Evolutionary conservation across 2,329 filamentous ascomycete species (phyloP), one percentile per base, ranked within the genome.

Genomic region (Trichoderma polysporum): DNA sequence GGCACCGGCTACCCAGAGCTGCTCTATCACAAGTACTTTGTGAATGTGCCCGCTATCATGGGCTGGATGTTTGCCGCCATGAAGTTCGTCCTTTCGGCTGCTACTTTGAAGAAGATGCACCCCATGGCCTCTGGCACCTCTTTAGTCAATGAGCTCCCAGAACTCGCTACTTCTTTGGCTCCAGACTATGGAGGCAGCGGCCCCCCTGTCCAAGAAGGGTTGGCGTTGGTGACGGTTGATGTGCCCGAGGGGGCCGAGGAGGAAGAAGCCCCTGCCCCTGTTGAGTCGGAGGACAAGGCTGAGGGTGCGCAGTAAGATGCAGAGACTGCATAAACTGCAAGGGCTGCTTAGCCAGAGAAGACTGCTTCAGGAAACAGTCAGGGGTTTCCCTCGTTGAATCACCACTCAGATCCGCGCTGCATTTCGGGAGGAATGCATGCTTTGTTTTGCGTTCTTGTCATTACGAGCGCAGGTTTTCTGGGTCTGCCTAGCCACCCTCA

Each of bases 41-140:
- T 97, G 80, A 97, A 97, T 74, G 92, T 97, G 6, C 94, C 94
- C 0, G 80, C 89, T 66, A 84, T 97, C 74, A 97, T 97, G 94
- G 91, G 92, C 66, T 97, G 94, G 84, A 86, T 93, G 76, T 93
- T 91, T 77, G 82, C 83, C 22, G 85, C 90, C 63, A 90, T 93
- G 82, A 93, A 93, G 82, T 79, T 92, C 19, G 90, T 94, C 76
- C 82, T 93, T 50, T 88, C 89, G 33, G 83, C 88, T 58, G 90
- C 90, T 74, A 93, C 91, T 0, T 84, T 91, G 71, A 90, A 90
- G 81, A 93, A 93, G 76, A 92, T 93, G 79, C 90, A 92, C 74
- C 91, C 91, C 53, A 88, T 94, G 81, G 84, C 85, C 69, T 91
- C 91, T 72, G 93, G 94, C 25, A 86, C 81, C 50, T 87, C 86